Base-by-base conservation (phyloP, 768 basidiomycete genomes). In the Podaxis sp. region DNA sequence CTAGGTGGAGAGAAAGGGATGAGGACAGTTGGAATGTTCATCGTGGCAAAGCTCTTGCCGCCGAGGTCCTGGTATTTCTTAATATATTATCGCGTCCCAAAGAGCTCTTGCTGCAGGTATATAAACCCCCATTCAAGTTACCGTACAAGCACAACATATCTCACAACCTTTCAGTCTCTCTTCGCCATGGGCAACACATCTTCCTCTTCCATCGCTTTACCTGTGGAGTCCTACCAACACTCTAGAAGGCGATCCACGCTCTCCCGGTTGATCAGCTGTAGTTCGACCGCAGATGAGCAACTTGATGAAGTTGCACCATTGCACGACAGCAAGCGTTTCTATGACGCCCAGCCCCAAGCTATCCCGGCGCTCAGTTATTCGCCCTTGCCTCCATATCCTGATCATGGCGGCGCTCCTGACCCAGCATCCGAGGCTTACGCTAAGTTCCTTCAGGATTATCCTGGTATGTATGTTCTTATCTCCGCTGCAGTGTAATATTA, bases 401-500 rank as follows among this genome's bases (percentile, higher is more conserved):
- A 49, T 47, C 17, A 50, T 24, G 19, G 6, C 38, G n/a, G 36
- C 37, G 17, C 29, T 67, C 64, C 63, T 63, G 59, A 61, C 68
- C 57, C 76, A 77, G 57, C 75, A 78, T 4, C 70, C 74, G 24
- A 66, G 29, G 80, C 83, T 22, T 86, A 84, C 70, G 71, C 75
- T 19, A 68, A 71, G n/a, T 90, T 88, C 73, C 73, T 84, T 49
- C 67, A 65, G 17, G 72, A 75, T 49, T 76, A 71, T 63, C 77
- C 77, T 57, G 76, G 76, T 76, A 64, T 49, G 68, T 55, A 4
- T 13, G 17, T 55, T 43, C 47, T 49, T 19, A 9, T 9, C 9
- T 33, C 33, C 8, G 8, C 9, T 33, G 33, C 33, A 9, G 33
- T 6, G 8, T 33, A 9, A 9, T 8, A 6, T 33, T 33, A 33